Conservation (phyloP, 768 basidiomycete species). For the Clathrus columnatus region DNA sequence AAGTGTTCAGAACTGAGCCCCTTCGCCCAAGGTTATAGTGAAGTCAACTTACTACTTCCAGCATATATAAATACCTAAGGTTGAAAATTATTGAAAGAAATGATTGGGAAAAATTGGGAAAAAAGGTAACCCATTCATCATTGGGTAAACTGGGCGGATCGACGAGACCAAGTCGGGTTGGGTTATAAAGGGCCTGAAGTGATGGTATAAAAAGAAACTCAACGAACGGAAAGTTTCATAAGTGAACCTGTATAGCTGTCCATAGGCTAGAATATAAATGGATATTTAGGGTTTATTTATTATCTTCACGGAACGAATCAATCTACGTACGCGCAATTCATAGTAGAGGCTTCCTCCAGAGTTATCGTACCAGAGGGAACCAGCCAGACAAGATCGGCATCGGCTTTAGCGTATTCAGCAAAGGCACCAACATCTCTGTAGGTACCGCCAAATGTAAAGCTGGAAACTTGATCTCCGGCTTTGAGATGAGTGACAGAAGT, state of each 20-base stretch:
- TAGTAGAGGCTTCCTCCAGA: not conserved
- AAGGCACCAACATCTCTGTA: not conserved
- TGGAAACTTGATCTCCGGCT: conserved; percentile 2
- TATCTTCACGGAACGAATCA: too few relatives aligned
- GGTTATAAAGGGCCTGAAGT: conserved; percentile 4
- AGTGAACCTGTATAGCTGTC: not conserved
- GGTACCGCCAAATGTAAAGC: not conserved
- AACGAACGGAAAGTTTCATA: too few relatives aligned
- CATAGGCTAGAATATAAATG: not conserved
- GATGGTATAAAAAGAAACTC: too few relatives aligned
- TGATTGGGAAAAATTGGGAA: not conserved
- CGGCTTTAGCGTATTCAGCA: conserved; percentile 3
- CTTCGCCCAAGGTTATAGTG: not conserved
- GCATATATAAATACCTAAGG: conserved; percentile 5
- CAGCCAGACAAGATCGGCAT: conserved; percentile 4
- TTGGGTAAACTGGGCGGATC: not conserved
- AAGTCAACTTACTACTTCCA: not conserved
- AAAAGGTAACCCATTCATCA: conserved; percentile 3
- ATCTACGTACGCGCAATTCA: not conserved
- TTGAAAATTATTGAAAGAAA: too few relatives aligned
- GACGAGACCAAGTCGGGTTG: conserved; percentile 1
- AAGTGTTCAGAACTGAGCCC: not conserved
- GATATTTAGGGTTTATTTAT: too few relatives aligned
- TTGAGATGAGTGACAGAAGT: not conserved
- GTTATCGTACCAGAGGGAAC: not conserved